Base-by-base conservation (phyloP, 352 stramenopile species). In the Elongisporangium prolatum region DNA sequence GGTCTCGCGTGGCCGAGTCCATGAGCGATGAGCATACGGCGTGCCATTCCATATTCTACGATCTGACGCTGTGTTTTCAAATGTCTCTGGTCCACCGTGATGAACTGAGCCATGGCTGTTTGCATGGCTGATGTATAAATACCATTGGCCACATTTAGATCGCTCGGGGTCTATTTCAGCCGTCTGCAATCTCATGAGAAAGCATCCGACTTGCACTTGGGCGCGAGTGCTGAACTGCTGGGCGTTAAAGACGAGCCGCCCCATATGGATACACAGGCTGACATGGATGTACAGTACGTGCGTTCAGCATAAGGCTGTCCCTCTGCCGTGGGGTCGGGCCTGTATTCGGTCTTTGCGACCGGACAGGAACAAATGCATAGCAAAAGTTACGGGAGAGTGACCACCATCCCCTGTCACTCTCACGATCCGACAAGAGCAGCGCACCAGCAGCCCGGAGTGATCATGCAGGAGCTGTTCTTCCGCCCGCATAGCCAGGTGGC, bases 1-100 rank as follows among this genome's bases (percentile, higher is more conserved):
- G 61, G 44, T 73, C 70, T 14, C 69, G 64, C 24, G 73, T 61
- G 21, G 51, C 56, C 52, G 24, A 7, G 44, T 18, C 48, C 38
- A 50, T 25, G 38, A 38, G 40, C 48, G 28, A 50, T 21, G 34
- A 47, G 56, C 34, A 13, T n/a, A 18, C n/a, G 21, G 28, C 8
- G 28, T 40, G 28, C 28, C 28, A 40, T 40, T 40, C 28, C 28
- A 40, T 40, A 40, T 40, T 40, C 28, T 40, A 40, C 28, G 28
- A 40, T 40, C 34, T 38, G n/a, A 48, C 37, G 21, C 18, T 48
- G 34, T 22, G 40, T 17, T 4, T 25, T 38, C 37, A 54, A 38
- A 51, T 40, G 28, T 14, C 28, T 40, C 28, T 40, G 28, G 28
- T 40, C 28, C 28, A 2, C 5, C 28, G 28, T 40, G 28, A 40